Base-by-base conservation (phyloP, 2,329 filamentous ascomycete genomes). In the Xylaria sp. region DNA sequence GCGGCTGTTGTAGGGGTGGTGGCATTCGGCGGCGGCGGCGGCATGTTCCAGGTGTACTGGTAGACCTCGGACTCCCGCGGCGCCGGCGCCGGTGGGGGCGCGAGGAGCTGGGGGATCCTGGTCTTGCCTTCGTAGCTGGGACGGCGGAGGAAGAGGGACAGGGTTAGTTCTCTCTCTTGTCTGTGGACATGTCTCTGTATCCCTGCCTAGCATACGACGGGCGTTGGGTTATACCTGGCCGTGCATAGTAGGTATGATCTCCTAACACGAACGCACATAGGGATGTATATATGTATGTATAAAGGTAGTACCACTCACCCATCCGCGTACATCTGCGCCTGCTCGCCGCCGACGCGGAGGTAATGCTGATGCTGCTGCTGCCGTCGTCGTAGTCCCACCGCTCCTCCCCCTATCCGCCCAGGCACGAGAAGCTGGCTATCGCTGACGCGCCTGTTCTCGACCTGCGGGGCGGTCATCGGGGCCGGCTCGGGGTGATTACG, bases 401-500 rank as follows among this genome's bases (percentile, higher is more conserved):
- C n/a, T n/a, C n/a, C n/a, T n/a, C n/a, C n/a, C n/a, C 29, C 29
- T 34, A 34, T 34, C 29, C 29, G 29, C 5, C 29, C 29, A 13
- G 9, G 29, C 29, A 34, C 16, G 29, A 13, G 8, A 7, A 34
- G 29, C 29, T 7, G 8, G 9, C 29, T 34, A 13, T 34, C 29
- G 29, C 29, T 34, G 29, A 34, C 29, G 3, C 29, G 29, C 16
- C 29, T 34, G 8, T 7, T 34, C 29, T 34, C 29, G 29, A 3
- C 11, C 4, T 3, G 29, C 29, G 11, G 44, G 3, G 19, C 50
- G 40, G 16, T 26, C 49, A 16, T 38, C 38, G 13, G 44, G 39
- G 18, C 41, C 19, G 16, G 18, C 52, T 45, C 18, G 52, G 19
- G 13, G 39, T 54, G 34, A 62, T 56, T 17, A 62, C 64, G 11